Conservation (phyloP, 768 basidiomycete genomes). For the Candolleomyces aberdarensis region DNA sequence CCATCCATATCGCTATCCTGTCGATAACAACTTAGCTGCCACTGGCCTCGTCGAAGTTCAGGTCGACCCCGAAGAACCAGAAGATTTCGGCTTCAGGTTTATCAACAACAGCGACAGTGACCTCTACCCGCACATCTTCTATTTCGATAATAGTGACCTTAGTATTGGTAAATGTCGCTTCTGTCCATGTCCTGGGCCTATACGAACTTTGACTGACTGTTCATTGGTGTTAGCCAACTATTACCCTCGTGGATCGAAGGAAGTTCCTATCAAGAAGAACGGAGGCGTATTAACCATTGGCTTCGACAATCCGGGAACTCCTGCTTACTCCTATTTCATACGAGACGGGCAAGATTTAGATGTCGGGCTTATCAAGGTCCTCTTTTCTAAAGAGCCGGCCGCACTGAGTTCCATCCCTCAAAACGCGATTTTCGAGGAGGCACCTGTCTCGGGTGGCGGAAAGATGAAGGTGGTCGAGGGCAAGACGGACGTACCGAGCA, state of each 20-base stretch:
- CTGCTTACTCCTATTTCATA: conserved; percentile 20
- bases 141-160: conserved; percentile 26
- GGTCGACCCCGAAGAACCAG: conserved; percentile 13
- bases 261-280: conserved; percentile 1
- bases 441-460: background rate
- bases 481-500: background rate
- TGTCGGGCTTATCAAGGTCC: conserved; percentile 33
- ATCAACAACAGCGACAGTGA: conserved; percentile 17
- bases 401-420: conserved; percentile 1
- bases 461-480: background rate
- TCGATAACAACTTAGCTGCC: conserved; percentile 17
- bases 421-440: background rate
- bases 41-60: conserved; percentile 11
- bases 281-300: conserved; percentile 25
- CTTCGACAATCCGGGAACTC: conserved; percentile 23
- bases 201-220: too few species aligned
- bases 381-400: conserved; percentile 18
- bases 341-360: conserved; percentile 25
- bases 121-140: conserved; percentile 23
- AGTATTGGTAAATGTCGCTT: conserved; percentile 18
- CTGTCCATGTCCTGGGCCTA: background rate
- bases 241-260: background rate
- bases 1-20: background rate
- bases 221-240: background rate
- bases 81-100: conserved; percentile 20